These are phyloP conservation scores for Pestalotiopsis sp. DNA, from an alignment of 2,329 filamentous ascomycete genomes.

Conservation along the genomic window DNA sequence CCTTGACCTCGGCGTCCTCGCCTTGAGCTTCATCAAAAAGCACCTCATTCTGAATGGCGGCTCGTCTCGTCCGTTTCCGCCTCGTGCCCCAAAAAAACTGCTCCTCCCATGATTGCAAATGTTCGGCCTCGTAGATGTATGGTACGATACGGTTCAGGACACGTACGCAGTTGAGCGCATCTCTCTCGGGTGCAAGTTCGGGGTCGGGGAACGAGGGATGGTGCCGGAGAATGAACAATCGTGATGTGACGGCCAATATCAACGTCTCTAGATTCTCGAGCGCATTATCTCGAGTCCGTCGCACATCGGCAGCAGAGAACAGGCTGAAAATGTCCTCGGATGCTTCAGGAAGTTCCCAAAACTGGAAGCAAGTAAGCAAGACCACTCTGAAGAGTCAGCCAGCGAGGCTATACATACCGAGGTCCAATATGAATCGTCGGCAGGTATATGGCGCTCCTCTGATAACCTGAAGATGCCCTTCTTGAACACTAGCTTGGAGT, in stretches of 20 bases:
- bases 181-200: slow-evolving; percentile 76
- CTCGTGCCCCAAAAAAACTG: slow-evolving; percentile 87
- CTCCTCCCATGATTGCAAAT: slow-evolving; percentile 82
- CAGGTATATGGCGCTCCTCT: slow-evolving; percentile 84
- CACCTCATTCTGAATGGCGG: slow-evolving; percentile 69
- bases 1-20: slow-evolving; percentile 46
- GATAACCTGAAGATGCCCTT: slow-evolving; percentile 95
- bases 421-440: slow-evolving; percentile 90
- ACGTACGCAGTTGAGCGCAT: slow-evolving; percentile 94
- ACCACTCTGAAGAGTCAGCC: slow-evolving; percentile 6
- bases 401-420: slow-evolving; percentile 59
- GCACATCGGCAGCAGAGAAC: slow-evolving; percentile 86
- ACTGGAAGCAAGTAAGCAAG: slow-evolving; percentile 50
- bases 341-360: slow-evolving; percentile 96
- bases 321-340: slow-evolving; percentile 96
- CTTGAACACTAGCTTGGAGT: slow-evolving; percentile 98
- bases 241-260: slow-evolving; percentile 78
- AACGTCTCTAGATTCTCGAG: slow-evolving; percentile 89
- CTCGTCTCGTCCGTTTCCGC: slow-evolving; percentile 67
- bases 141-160: slow-evolving; percentile 87
- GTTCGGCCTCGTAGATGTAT: slow-evolving; percentile 87
- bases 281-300: slow-evolving; percentile 81
- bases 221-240: slow-evolving; percentile 78
- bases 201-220: slow-evolving; percentile 88
- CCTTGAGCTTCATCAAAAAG: slow-evolving; percentile 77